These are phyloP conservation scores for Pleurotus platypus DNA, from an alignment of 768 basidiomycete species.

Conservation along the genomic window DNA sequence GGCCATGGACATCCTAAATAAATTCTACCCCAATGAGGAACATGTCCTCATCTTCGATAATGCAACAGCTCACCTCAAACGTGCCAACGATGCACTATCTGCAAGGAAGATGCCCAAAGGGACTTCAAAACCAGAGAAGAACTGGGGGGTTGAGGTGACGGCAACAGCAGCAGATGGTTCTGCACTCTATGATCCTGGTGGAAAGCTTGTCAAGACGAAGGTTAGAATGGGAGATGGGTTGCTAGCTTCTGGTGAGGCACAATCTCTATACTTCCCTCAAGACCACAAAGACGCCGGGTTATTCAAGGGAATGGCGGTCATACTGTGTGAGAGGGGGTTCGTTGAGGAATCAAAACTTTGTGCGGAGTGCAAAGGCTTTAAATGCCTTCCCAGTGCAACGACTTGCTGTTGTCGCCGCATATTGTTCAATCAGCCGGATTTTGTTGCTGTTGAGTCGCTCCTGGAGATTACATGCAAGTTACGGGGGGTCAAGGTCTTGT, in stretches of 20 bases:
- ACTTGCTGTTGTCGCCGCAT: slow-evolving; percentile 24
- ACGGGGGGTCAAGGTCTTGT: slow-evolving; percentile 15
- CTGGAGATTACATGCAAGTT: slow-evolving; percentile 8
- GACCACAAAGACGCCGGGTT: background rate
- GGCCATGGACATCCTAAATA: slow-evolving; percentile 22
- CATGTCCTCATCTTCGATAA: slow-evolving; percentile 26
- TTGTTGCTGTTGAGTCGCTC: slow-evolving; percentile 16
- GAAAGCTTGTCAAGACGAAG: slow-evolving; percentile 12
- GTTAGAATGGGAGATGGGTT: background rate
- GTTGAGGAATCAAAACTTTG: background rate
- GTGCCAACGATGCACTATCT: slow-evolving; percentile 19
- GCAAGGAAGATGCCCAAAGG: slow-evolving; percentile 24
- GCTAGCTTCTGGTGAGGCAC: background rate
- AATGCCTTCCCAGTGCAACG: slow-evolving; percentile 5
- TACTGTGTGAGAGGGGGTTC: slow-evolving; percentile 1
- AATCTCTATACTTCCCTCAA: slow-evolving; percentile 5
- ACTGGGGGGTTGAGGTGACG: slow-evolving; percentile 8
- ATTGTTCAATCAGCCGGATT: slow-evolving; percentile 30
- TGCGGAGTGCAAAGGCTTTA: slow-evolving; percentile 9
- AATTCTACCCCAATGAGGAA: slow-evolving; percentile 17
- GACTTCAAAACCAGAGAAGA: background rate
- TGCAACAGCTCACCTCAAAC: slow-evolving; percentile 23
- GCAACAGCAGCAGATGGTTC: slow-evolving; percentile 16
- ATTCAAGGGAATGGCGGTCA: slow-evolving; percentile 8
- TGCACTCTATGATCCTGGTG: slow-evolving; percentile 16